phyloP scores from a whole-genome alignment of 1,284 basidiomycete species.

The Agroathelia rolfsii region DNA sequence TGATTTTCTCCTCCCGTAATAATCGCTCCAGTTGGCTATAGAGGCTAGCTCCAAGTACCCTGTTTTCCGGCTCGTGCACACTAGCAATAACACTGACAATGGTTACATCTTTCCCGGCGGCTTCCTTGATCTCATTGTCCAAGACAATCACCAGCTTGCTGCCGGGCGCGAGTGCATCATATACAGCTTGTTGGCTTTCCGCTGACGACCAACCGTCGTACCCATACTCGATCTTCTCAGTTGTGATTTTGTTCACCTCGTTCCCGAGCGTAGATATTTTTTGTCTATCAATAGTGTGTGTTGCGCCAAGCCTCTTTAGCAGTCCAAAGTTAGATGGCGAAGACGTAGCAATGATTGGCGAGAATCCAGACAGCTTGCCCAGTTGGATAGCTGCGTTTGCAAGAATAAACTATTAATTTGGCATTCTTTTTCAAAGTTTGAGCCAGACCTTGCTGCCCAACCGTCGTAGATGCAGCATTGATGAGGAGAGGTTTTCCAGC shows the following conservation, averaged over 20 bases:
- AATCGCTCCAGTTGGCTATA: slow-evolving; percentile 22
- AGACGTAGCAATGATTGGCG: slow-evolving; percentile 42
- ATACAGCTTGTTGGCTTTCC: slow-evolving; percentile 20
- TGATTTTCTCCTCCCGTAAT: slow-evolving; percentile 17
- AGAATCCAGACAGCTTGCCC: slow-evolving; percentile 41
- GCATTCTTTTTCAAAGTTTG: no score
- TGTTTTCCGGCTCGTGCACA: slow-evolving; percentile 15
- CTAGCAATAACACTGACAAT: slow-evolving; percentile 18
- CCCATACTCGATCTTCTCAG: slow-evolving; percentile 24
- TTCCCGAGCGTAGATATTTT: background rate
- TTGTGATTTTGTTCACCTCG: slow-evolving; percentile 1
- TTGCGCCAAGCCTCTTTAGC: slow-evolving; percentile 44
- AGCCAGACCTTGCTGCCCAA: slow-evolving; percentile 30
- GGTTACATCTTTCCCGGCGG: slow-evolving; percentile 17
- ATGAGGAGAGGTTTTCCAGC: slow-evolving; percentile 28
- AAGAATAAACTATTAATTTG: no score
- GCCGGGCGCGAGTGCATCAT: slow-evolving; percentile 16
- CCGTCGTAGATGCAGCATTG: slow-evolving; percentile 32
- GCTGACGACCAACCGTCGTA: slow-evolving; percentile 28
- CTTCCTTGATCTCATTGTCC: slow-evolving; percentile 14
- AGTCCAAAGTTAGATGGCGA: slow-evolving; percentile 30
- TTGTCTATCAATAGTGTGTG: slow-evolving; percentile 38
- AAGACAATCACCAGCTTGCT: slow-evolving; percentile 19
- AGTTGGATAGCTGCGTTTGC: slow-evolving; percentile 37
- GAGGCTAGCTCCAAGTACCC: slow-evolving; percentile 15